A percentile compares a stretch with the other conserved stretches of the same genome.
Evolutionary conservation across 345 rosid genomes (phyloP).

Genomic region (Cardamine resedifolia): DNA sequence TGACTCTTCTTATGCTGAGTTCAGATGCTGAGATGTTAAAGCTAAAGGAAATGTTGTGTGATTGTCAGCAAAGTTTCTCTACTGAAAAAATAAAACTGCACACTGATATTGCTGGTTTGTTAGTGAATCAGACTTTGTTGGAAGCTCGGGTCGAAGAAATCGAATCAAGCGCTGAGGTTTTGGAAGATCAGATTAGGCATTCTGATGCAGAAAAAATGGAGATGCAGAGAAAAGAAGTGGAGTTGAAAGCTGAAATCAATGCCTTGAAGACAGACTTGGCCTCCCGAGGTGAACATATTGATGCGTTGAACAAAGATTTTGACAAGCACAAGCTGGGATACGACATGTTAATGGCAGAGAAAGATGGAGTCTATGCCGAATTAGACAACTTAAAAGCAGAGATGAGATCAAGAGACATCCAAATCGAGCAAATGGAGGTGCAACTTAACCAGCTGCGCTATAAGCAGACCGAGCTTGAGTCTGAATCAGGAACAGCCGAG

Average conservation of each 20-base stretch:
- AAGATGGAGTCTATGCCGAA: conserved; percentile 47
- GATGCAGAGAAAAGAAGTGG: conserved; percentile 34
- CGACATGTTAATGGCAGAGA: conserved; percentile 57
- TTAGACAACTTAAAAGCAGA: conserved; percentile 48
- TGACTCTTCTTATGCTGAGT: conserved; percentile 60
- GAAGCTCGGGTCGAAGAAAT: conserved; percentile 49
- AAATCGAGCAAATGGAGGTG: conserved; percentile 47
- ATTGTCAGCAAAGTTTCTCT: conserved; percentile 51
- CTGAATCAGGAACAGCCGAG: conserved; percentile 38
- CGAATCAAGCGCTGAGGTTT: conserved; percentile 37
- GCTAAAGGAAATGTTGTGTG: conserved; percentile 43
- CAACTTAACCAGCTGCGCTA: conserved; percentile 38
- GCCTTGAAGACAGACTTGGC: conserved; percentile 45
- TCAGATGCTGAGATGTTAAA: conserved; percentile 43
- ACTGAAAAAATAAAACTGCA: conserved; percentile 58
- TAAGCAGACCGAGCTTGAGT: conserved; percentile 40
- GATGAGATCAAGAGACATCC: conserved; percentile 44
- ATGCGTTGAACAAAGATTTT: conserved; percentile 47
- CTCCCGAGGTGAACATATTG: conserved; percentile 36
- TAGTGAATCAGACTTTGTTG: conserved; percentile 42
- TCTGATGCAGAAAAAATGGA: conserved; percentile 44
- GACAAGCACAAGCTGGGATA: conserved; percentile 42
- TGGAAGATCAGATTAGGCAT: conserved; percentile 47
- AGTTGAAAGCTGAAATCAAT: conserved; percentile 38
- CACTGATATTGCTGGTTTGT: conserved; percentile 42